phyloP scores from a whole-genome alignment of 2,329 filamentous ascomycete species.

The Alternaria postmessia region DNA sequence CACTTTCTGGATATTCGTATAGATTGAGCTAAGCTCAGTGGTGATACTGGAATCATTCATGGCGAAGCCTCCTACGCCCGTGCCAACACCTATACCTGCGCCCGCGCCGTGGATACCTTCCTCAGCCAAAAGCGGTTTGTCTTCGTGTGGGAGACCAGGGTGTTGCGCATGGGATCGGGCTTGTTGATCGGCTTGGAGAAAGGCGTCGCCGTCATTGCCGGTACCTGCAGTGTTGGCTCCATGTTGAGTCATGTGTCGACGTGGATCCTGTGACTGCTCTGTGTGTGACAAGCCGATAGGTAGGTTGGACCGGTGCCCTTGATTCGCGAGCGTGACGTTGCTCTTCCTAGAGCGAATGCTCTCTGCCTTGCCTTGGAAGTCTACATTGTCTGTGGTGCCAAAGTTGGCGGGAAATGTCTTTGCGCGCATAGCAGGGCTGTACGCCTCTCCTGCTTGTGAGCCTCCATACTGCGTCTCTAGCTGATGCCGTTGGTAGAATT shows the following conservation, averaged over 20 bases:
- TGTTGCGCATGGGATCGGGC: conserved; percentile 61
- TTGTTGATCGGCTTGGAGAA: conserved; percentile 58
- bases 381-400: conserved; percentile 45
- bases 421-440: conserved; percentile 54
- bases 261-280: conserved; percentile 41
- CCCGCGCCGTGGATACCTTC: conserved; percentile 67
- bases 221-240: conserved; percentile 20
- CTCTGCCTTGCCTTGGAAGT: conserved; percentile 49
- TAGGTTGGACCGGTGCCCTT: conserved; percentile 36
- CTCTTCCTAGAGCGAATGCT: conserved; percentile 55
- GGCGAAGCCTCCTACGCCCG: conserved; percentile 69
- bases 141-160: conserved; percentile 62
- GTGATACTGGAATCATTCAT: conserved; percentile 81
- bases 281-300: conserved; percentile 41
- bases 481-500: conserved; percentile 93
- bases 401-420: conserved; percentile 56
- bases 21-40: conserved; percentile 83
- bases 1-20: conserved; percentile 89
- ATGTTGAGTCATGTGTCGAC: conserved; percentile 27
- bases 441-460: conserved; percentile 50
- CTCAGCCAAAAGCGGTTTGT: conserved; percentile 62
- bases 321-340: conserved; percentile 41
- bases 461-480: conserved; percentile 62
- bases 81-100: conserved; percentile 67
- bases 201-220: conserved; percentile 35